Base-by-base conservation (phyloP, 192 early-diverging fungal species). In the Linderina pennispora region DNA sequence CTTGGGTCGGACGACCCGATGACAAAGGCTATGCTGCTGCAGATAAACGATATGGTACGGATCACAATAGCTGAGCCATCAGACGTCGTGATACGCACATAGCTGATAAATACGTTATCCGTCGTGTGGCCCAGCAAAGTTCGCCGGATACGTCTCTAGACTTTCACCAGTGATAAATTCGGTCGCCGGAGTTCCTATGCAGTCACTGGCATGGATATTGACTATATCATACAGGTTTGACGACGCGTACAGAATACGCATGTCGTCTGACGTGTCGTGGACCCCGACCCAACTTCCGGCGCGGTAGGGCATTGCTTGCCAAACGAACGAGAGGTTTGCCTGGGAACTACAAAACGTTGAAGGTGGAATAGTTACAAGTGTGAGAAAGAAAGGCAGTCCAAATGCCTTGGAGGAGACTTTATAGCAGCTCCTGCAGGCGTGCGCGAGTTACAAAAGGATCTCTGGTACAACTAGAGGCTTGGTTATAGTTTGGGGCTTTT, bases 221-320 rank as follows among this genome's bases (percentile, higher is more conserved):
- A 61, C 31, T 15, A 48, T 37, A 3, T 35, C 5, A 1, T 42
- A 42, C 20, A 50, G 36, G 8, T 45, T 51, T 5, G 65, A 51
- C 6, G 65, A 61, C 3, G 48, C 45, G 13, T 68, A 68, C 9
- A 68, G 43, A 15, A 68, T 15, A 0, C 58, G 53, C 65, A 68
- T 53, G 1, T 54, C 42, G 2, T 49, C 53, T 15, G 65, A 53
- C 26, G 53, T 53, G 26, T 68, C 58, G 23, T 61, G 65, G 2
- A 68, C 40, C 8, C 53, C 64, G 8, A 67, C 36, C 28, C 49
- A 67, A n/a, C n/a, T n/a, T n/a, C n/a, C n/a, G n/a, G n/a, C n/a
- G n/a, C n/a, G n/a, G n/a, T n/a, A n/a, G n/a, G n/a, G n/a, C n/a
- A n/a, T n/a, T n/a, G n/a, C n/a, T n/a, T n/a, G n/a, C n/a, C n/a